These are phyloP conservation scores for Conidiobolus incongruus DNA, from an alignment of 371 early-diverging fungal genomes.

Conservation along the genomic window DNA sequence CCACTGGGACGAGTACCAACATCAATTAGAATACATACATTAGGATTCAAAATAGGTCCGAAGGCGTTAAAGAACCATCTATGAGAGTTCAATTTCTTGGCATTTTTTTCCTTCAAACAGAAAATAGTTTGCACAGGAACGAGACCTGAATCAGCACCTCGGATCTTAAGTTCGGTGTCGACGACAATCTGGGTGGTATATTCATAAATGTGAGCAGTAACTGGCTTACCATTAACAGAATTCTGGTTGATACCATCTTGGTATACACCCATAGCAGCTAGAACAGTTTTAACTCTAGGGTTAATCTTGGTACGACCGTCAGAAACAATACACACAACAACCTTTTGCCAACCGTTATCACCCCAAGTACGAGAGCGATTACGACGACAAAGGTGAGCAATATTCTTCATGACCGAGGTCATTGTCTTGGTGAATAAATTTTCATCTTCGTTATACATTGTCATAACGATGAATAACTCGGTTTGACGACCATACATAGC, in stretches of 20 bases:
- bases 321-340: slow-evolving; percentile 54
- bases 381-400: slow-evolving; percentile 45
- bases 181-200: slow-evolving; percentile 57
- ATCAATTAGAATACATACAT: slow-evolving; percentile 64
- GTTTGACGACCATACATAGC: slow-evolving; percentile 49
- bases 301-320: slow-evolving; percentile 43
- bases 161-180: slow-evolving; percentile 22
- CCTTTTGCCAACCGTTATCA: slow-evolving; percentile 59
- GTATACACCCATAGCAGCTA: slow-evolving; percentile 67
- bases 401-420: slow-evolving; percentile 50
- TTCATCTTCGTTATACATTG: slow-evolving; percentile 77
- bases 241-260: slow-evolving; percentile 57
- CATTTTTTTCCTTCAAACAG: slow-evolving; percentile 62
- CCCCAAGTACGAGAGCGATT: slow-evolving; percentile 47
- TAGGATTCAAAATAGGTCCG: slow-evolving; percentile 44
- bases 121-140: slow-evolving; percentile 68
- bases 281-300: slow-evolving; percentile 35
- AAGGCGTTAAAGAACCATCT: slow-evolving; percentile 85
- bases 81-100: slow-evolving; percentile 70
- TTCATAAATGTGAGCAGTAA: slow-evolving; percentile 75
- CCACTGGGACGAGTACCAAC: slow-evolving; percentile 67
- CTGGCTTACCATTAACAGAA: slow-evolving; percentile 25
- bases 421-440: slow-evolving; percentile 56
- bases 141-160: slow-evolving; percentile 28
- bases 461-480: slow-evolving; percentile 74